Percentiles rank a stretch among this genome's conserved stretches.
Conservation (phyloP, 2,329 filamentous ascomycete species). For the Fusarium virguliforme region DNA sequence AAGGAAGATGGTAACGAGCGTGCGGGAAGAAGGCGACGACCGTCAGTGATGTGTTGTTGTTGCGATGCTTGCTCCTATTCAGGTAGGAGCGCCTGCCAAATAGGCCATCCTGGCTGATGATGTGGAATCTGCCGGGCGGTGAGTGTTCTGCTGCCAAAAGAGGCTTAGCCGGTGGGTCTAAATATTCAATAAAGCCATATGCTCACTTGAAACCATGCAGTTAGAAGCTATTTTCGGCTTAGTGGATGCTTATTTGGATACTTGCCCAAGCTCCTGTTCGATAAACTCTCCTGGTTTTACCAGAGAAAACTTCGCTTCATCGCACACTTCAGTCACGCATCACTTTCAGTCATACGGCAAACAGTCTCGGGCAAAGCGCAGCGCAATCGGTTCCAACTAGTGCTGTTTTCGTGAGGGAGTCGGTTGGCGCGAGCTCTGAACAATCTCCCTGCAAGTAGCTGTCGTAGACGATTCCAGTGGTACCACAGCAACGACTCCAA, state of each 20-base stretch:
- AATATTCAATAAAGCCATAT: conserved; percentile 46
- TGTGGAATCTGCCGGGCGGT: conserved; percentile 59
- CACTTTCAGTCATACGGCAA: conserved; percentile 35
- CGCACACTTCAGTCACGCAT: conserved; percentile 39
- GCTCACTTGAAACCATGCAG: conserved; percentile 39
- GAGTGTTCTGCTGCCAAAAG: conserved; percentile 29
- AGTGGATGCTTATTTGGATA: conserved; percentile 46
- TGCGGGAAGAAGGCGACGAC: conserved; percentile 30
- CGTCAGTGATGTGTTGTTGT: conserved; percentile 44
- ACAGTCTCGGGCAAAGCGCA: conserved; percentile 30
- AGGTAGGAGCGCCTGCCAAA: conserved; percentile 46
- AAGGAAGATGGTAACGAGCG: conserved; percentile 13
- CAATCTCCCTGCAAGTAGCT: conserved; percentile 49
- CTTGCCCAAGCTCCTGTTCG: conserved; percentile 45
- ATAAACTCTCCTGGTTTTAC: conserved; percentile 48
- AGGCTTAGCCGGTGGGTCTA: conserved; percentile 26
- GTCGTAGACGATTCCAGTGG: conserved; percentile 52
- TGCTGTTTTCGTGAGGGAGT: conserved; percentile 27
- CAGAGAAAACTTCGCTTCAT: conserved; percentile 43
- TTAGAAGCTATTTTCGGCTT: conserved; percentile 45
- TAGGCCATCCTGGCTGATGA: conserved; percentile 50
- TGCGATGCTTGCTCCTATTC: conserved; percentile 52
- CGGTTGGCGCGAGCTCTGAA: conserved; percentile 40
- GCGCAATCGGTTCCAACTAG: conserved; percentile 24
- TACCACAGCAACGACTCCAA: conserved; percentile 49